Conservation (phyloP, 306 rosid genomes). For the Hippophae gyantsensis region DNA sequence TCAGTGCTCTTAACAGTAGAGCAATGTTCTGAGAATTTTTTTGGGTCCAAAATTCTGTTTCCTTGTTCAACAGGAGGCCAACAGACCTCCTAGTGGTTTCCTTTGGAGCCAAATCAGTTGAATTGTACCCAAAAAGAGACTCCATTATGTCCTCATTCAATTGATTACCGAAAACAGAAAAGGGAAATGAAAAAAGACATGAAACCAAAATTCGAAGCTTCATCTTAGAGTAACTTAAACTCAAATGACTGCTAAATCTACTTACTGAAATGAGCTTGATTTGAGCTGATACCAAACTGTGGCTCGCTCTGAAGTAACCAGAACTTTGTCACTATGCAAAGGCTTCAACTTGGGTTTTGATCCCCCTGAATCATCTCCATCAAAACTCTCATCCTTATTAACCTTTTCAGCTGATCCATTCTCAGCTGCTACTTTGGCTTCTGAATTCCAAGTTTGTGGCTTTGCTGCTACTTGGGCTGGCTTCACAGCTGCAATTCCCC, state of each 20-base stretch:
- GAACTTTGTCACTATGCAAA: conserved; percentile 95
- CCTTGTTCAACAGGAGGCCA: conserved; percentile 59
- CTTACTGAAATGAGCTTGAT: conserved; percentile 96
- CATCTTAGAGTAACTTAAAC: too few species aligned
- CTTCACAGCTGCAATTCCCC: conserved; percentile 12
- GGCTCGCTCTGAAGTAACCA: conserved; percentile 87
- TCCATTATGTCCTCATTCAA: conserved; percentile 99
- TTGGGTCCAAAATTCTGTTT: conserved; percentile 86
- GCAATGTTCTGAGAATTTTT: conserved; percentile 95
- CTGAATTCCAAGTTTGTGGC: conserved; percentile 26
- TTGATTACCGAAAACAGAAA: conserved; percentile 25
- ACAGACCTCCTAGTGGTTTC: conserved; percentile 54
- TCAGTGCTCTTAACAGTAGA: conserved; percentile 77
- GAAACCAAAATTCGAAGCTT: not conserved
- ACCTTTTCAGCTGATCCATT: conserved; percentile 2
- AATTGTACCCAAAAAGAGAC: conserved; percentile 70
- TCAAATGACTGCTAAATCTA: conserved; percentile 1
- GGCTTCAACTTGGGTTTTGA: conserved; percentile 78
- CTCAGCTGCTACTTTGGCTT: conserved; percentile 22
- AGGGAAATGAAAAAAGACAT: not conserved
- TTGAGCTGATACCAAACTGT: conserved; percentile 98
- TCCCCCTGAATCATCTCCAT: conserved; percentile 56
- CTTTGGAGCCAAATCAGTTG: conserved; percentile 39
- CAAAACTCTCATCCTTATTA: conserved; percentile 32
- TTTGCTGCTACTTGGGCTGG: conserved; percentile 21